A percentile compares a stretch with the other conserved stretches of the same genome.
Evolutionary conservation across 352 stramenopile genomes (phyloP).

Genomic region (Globisporangium lucens): DNA sequence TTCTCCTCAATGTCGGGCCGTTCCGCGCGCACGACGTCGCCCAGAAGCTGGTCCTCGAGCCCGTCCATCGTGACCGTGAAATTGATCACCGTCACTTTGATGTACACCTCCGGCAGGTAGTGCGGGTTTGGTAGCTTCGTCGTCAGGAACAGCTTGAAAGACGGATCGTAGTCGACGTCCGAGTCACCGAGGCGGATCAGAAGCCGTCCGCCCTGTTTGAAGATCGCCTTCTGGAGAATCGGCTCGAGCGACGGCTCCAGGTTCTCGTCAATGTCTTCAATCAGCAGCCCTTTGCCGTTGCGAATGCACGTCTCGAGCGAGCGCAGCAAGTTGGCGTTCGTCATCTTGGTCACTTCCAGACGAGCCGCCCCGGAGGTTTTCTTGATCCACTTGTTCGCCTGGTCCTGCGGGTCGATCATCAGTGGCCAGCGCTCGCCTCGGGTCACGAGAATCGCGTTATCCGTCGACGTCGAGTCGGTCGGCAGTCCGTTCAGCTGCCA

Average conservation of each 20-base stretch:
- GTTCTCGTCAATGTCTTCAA: slow-evolving; percentile 92
- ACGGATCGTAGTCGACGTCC: slow-evolving; percentile 91
- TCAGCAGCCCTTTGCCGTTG: slow-evolving; percentile 86
- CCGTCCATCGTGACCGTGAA: slow-evolving; percentile 95
- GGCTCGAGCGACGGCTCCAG: slow-evolving; percentile 91
- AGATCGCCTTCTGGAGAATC: slow-evolving; percentile 92
- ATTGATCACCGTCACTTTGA: slow-evolving; percentile 96
- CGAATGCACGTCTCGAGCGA: slow-evolving; percentile 92
- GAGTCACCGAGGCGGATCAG: slow-evolving; percentile 90
- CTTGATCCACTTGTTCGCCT: slow-evolving; percentile 95
- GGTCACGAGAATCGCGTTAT: slow-evolving; percentile 92
- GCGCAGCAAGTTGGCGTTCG: slow-evolving; percentile 87
- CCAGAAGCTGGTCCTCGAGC: slow-evolving; percentile 91
- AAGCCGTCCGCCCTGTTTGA: slow-evolving; percentile 86
- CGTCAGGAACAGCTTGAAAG: slow-evolving; percentile 92
- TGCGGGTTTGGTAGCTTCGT: slow-evolving; percentile 94
- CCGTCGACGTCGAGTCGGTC: slow-evolving; percentile 89
- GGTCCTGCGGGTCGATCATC: slow-evolving; percentile 94
- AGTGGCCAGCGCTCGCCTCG: slow-evolving; percentile 90
- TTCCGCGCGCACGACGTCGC: slow-evolving; percentile 90
- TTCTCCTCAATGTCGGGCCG: slow-evolving; percentile 92
- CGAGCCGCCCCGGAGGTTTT: slow-evolving; percentile 63
- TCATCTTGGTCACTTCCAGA: slow-evolving; percentile 89
- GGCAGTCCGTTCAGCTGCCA: slow-evolving; percentile 92
- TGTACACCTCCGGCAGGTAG: slow-evolving; percentile 94